Evolutionary conservation across 2,329 filamentous ascomycete species (phyloP), one percentile per base, ranked within the genome.

Genomic region (Diplodia mutila): DNA sequence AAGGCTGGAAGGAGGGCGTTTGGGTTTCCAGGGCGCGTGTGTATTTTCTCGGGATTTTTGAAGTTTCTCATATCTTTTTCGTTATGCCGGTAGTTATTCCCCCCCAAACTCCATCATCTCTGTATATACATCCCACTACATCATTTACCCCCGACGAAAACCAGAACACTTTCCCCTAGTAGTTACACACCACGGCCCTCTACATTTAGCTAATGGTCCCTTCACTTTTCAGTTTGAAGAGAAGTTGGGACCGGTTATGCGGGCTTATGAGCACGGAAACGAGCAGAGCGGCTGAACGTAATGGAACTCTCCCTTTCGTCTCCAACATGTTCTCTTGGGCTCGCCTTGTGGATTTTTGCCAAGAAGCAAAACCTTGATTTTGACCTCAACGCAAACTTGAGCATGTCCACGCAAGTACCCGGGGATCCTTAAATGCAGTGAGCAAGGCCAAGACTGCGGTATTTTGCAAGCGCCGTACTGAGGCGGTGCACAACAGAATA

Each of bases 1-100:
- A 49, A 16, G 55, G 25, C 11, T 32, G 21, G 55, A 12, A 12
- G n/a, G 16, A 39, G 55, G 57, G 57, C 57, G 57, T 61, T 61
- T 61, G 18, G 39, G 6, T 29, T 32, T 16, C 21, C 34, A 34
- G 27, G 52, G 52, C 32, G 53, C 7, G 51, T 18, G 34, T 11
- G 18, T 21, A 14, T 57, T 25, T 14, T 61, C 37, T 61, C 55
- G 37, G 37, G 37, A 29, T 12, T 39, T 37, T 29, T 16, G 8
- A 18, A 12, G 11, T 29, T 46, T 37, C 14, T 46, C n/a, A 21
- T 16, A 29, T 61, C 16, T 32, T 46, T 59, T 12, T n/a, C 34
- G 25, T 21, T 39, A 16, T 14, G 54, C n/a, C 29, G 37, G 37
- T 46, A 42, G 53, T 61, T 29, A 29, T 25, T 57, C 23, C 23